These are phyloP conservation scores for Venturia asperata DNA, from an alignment of 2,329 filamentous ascomycete genomes.

Conservation along the genomic window DNA sequence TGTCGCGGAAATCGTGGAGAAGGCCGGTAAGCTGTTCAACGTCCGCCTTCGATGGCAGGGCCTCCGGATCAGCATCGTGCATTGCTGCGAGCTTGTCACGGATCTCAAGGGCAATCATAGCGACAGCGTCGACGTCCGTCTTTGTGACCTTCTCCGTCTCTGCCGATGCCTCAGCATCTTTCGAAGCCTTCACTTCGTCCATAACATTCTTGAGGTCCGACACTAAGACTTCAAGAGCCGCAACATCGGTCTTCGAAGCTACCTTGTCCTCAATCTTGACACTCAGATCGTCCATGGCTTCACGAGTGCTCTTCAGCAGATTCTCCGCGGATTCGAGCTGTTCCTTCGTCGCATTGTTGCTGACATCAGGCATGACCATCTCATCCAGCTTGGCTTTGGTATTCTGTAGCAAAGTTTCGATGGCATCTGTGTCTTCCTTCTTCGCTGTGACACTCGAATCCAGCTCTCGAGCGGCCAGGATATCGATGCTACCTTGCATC, in stretches of 20 bases:
- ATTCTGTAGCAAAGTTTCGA: constrained; percentile 83
- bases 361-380: constrained; percentile 56
- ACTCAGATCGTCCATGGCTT: constrained; percentile 59
- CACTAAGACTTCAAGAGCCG: constrained; percentile 67
- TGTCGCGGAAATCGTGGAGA: constrained; percentile 46
- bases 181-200: constrained; percentile 54
- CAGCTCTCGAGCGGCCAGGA: constrained; percentile 38
- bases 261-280: constrained; percentile 60
- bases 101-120: constrained; percentile 75
- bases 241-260: constrained; percentile 72
- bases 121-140: constrained; percentile 71
- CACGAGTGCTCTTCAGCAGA: constrained; percentile 67
- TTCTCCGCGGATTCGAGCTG: constrained; percentile 57
- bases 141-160: constrained; percentile 61
- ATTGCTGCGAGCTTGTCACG: constrained; percentile 71
- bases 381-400: constrained; percentile 85
- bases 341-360: constrained; percentile 58
- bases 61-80: constrained; percentile 61
- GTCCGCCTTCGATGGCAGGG: constrained; percentile 69
- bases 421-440: constrained; percentile 81
- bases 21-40: constrained; percentile 54
- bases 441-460: constrained; percentile 50
- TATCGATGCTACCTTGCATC: constrained; percentile 55
- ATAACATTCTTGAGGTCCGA: constrained; percentile 68
- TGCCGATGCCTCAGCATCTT: constrained; percentile 38